Evolutionary conservation across 345 rosid genomes (phyloP).

Genomic region (Hypericum perforatum): DNA sequence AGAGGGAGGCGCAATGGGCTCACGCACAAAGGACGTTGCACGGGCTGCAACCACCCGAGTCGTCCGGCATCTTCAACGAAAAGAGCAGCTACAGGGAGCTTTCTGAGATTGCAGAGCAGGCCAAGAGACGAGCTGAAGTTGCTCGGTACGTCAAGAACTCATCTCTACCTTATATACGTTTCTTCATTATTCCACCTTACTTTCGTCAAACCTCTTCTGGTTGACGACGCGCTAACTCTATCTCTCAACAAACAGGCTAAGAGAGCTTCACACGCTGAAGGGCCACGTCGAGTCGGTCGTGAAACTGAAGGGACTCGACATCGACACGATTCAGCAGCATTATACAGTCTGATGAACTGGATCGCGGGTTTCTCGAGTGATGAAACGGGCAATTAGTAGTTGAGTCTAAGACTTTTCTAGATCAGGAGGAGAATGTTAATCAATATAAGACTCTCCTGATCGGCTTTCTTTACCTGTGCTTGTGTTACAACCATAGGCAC

Average conservation of each 20-base stretch:
- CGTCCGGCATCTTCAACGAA: slow-evolving; percentile 1
- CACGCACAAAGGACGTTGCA: slow-evolving; percentile 1
- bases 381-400: not conserved
- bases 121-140: slow-evolving; percentile 2
- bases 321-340: slow-evolving; percentile 4
- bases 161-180: not conserved
- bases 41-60: not conserved
- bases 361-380: not conserved
- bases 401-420: not conserved
- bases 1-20: slow-evolving; percentile 6
- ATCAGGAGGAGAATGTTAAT: no score
- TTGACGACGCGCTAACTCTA: not conserved
- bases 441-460: no score
- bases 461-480: no score
- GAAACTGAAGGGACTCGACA: slow-evolving; percentile 1
- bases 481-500: no score
- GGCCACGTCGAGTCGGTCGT: slow-evolving; percentile 3
- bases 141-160: not conserved
- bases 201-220: not conserved
- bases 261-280: slow-evolving; percentile 1
- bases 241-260: not conserved
- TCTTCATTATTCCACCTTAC: not conserved
- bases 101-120: slow-evolving; percentile 3
- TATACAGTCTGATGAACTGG: not conserved
- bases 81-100: slow-evolving; percentile 6